Percentiles rank a stretch among this genome's conserved stretches.
phyloP scores from a whole-genome alignment of 192 early-diverging fungal species.

The Piromyces sp. region DNA sequence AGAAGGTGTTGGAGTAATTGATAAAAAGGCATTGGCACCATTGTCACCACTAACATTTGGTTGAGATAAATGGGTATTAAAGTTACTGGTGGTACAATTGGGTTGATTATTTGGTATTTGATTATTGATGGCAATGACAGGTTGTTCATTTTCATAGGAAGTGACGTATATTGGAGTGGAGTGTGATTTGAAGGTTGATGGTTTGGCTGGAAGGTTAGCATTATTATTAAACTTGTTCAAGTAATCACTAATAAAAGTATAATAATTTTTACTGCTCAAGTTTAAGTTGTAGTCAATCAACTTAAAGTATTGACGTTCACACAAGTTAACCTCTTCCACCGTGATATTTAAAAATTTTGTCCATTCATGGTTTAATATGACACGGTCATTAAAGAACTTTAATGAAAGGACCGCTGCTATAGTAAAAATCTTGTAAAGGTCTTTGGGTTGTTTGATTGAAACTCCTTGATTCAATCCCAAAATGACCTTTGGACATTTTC shows the following conservation, averaged over 20 bases:
- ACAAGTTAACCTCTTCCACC: background rate
- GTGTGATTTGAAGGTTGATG: too few species aligned
- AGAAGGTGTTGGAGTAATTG: background rate
- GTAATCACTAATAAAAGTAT: background rate
- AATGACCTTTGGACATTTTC: background rate
- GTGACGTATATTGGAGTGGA: too few species aligned
- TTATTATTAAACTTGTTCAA: background rate
- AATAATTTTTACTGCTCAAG: background rate
- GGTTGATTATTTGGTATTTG: background rate
- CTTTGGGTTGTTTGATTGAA: background rate
- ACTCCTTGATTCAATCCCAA: background rate
- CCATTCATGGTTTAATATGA: background rate
- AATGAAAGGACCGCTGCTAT: background rate
- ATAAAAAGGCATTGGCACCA: background rate
- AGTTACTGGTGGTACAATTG: background rate
- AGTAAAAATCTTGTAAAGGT: background rate
- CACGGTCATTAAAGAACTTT: background rate
- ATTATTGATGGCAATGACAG: too few species aligned
- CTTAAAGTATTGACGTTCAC: background rate
- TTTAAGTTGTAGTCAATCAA: background rate
- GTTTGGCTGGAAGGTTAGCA: too few species aligned
- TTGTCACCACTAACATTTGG: background rate
- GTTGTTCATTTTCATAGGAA: background rate
- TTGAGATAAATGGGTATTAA: background rate
- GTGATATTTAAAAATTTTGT: background rate